These are phyloP conservation scores for Trichophaea hybrida DNA, from an alignment of 2,329 filamentous ascomycete genomes.

Conservation along the genomic window DNA sequence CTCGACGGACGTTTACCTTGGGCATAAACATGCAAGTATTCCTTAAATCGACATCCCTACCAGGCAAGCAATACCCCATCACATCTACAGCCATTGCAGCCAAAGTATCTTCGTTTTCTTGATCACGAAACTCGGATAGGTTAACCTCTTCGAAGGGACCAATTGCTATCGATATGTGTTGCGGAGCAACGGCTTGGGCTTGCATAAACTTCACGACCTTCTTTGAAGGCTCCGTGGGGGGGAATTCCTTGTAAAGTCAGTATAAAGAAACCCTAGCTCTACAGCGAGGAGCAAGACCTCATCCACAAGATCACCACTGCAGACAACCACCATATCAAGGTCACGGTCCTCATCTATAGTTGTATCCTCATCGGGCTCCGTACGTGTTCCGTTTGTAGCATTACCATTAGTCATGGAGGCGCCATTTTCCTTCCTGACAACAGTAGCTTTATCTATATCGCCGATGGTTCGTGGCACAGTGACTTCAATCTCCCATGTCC, in stretches of 20 bases:
- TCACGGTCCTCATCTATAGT: conserved; percentile 61
- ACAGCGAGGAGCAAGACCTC: conserved; percentile 40
- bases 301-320: conserved; percentile 76
- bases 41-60: conserved; percentile 63
- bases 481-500: conserved; percentile 77
- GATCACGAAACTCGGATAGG: conserved; percentile 73
- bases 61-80: conserved; percentile 79
- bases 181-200: conserved; percentile 59
- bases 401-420: not conserved
- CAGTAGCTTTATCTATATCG: conserved; percentile 38
- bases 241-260: conserved; percentile 37
- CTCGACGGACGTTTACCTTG: conserved; percentile 29
- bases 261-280: not conserved
- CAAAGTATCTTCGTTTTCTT: conserved; percentile 81
- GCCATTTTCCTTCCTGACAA: conserved; percentile 2
- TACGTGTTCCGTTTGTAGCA: conserved; percentile 9
- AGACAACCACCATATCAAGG: conserved; percentile 77
- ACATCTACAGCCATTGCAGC: conserved; percentile 78
- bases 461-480: conserved; percentile 75
- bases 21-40: conserved; percentile 79
- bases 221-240: conserved; percentile 61
- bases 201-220: conserved; percentile 80
- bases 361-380: not conserved
- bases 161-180: conserved; percentile 84
- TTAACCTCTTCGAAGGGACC: conserved; percentile 92